A percentile compares a stretch with the other conserved stretches of the same genome.
These are phyloP conservation scores for Vicia villosa DNA, from an alignment of 306 rosid species.

Conservation along the genomic window DNA sequence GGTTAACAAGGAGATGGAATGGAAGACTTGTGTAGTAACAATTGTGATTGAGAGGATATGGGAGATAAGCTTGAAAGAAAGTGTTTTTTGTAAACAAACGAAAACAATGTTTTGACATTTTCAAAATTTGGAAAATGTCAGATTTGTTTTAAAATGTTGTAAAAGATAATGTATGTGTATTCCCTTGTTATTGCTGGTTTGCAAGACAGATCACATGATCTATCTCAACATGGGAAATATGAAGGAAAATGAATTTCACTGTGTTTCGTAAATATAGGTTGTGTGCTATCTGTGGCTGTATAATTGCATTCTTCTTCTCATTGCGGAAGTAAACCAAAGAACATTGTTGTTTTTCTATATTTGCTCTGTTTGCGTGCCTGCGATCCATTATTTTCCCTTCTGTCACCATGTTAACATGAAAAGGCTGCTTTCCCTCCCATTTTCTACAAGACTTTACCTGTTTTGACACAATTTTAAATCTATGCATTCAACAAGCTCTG, in stretches of 20 bases:
- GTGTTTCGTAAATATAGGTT: neutral
- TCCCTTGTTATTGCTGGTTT: neutral
- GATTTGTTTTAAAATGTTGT: neutral
- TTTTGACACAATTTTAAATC: neutral
- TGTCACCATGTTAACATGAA: neutral
- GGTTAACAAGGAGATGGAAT: neutral
- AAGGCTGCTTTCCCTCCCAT: neutral
- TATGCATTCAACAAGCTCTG: constrained; percentile 20
- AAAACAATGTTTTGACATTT: neutral
- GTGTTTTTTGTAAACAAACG: neutral
- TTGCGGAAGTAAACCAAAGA: constrained; percentile 18
- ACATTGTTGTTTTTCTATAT: neutral
- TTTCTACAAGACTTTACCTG: neutral
- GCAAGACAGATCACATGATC: neutral
- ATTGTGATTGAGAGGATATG: neutral
- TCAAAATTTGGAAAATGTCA: neutral
- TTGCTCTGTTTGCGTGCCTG: neutral
- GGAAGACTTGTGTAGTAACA: neutral
- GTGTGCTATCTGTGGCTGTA: constrained; percentile 23
- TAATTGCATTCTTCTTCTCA: constrained; percentile 8
- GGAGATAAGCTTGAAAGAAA: neutral
- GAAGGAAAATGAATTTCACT: constrained; percentile 3
- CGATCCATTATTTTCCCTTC: constrained; percentile 1
- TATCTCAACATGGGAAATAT: neutral
- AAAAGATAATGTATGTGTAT: neutral